Base-by-base conservation (phyloP, 768 basidiomycete genomes). In the Megacollybia marginata region DNA sequence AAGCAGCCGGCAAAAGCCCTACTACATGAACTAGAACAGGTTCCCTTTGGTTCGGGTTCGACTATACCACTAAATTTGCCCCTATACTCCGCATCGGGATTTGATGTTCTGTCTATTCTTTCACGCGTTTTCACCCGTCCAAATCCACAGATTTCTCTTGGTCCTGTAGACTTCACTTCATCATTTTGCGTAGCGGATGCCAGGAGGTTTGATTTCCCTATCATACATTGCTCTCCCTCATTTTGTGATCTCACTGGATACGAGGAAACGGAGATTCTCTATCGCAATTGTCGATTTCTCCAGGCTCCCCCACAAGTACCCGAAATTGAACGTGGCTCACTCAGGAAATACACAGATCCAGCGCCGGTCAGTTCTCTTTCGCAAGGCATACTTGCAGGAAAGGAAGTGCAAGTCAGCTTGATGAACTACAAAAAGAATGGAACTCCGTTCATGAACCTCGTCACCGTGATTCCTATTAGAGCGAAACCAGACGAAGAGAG, bases 101-200 rank as follows among this genome's bases (percentile, higher is more conserved):
- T 96, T 55, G 95, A 98, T 62, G 73, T 94, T 46, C 70, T 98
- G 42, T 80, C 85, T 28, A 75, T 96, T 42, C 75, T 98, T 23
- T 75, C 86, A 9, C 77, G 90, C 9, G 85, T 98, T 8, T 83
- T 78, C 7, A 77, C 72, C 15, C 78, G 94, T 6, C 80, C 82
- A 1, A 77, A 85, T 57, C 90, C 92, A 1, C 79, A 71, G 51
- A 76, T 97, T 40, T 67, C 73, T 9, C 77, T 98, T 13, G 95
- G 96, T 15, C 92, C 95, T 0, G 89, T 98, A 23, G 95, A 99
- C 65, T 71, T 92, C 52, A 85, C 87, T 7, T 95, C 91, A 62
- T 80, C 85, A 15, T 99, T 98, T 65, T 77, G 89, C 57, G 88
- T 99, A 38, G 85, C 83, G 42, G 96, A 99, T 62, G 78, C 84